A percentile compares a stretch with the other conserved stretches of the same genome.
These are phyloP conservation scores for Acarospora socialis DNA, from an alignment of 2,329 filamentous ascomycete genomes.

Conservation along the genomic window DNA sequence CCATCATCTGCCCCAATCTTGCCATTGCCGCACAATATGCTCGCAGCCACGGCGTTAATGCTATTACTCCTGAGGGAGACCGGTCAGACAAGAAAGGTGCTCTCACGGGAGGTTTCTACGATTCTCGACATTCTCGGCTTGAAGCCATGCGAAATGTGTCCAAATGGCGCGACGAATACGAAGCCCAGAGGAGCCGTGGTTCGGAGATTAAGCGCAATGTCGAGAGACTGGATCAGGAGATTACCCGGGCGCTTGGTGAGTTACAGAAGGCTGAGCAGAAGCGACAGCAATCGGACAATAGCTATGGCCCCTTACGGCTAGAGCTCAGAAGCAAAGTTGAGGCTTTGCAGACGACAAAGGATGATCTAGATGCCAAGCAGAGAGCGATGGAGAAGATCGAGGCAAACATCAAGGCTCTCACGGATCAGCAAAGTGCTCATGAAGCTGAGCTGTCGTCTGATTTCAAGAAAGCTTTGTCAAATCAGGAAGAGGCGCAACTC, in stretches of 20 bases:
- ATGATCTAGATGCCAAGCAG: constrained; percentile 59
- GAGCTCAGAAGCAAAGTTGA: constrained; percentile 64
- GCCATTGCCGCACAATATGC: constrained; percentile 82
- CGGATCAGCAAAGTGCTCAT: constrained; percentile 60
- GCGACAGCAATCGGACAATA: constrained; percentile 61
- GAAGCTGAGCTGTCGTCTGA: constrained; percentile 70
- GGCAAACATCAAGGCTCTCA: constrained; percentile 58
- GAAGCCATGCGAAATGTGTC: constrained; percentile 65
- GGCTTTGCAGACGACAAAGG: constrained; percentile 58
- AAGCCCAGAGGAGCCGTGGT: constrained; percentile 49
- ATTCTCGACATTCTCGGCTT: constrained; percentile 72
- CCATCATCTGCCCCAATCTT: constrained; percentile 83
- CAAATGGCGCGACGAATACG: constrained; percentile 61
- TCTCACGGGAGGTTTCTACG: constrained; percentile 87
- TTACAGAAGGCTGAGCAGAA: constrained; percentile 70
- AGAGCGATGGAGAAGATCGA: constrained; percentile 52
- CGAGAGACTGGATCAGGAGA: constrained; percentile 71
- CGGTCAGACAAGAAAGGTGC: constrained; percentile 90
- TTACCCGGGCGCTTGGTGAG: constrained; percentile 73
- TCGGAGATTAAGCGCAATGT: constrained; percentile 54
- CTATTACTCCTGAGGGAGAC: constrained; percentile 89
- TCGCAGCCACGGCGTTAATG: constrained; percentile 77
- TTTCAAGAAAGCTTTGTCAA: constrained; percentile 79
- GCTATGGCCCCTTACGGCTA: constrained; percentile 64
- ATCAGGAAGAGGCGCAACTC: constrained; percentile 69